phyloP scores from a whole-genome alignment of 257 asterid genomes.

The Jaltomata sinuosa region DNA sequence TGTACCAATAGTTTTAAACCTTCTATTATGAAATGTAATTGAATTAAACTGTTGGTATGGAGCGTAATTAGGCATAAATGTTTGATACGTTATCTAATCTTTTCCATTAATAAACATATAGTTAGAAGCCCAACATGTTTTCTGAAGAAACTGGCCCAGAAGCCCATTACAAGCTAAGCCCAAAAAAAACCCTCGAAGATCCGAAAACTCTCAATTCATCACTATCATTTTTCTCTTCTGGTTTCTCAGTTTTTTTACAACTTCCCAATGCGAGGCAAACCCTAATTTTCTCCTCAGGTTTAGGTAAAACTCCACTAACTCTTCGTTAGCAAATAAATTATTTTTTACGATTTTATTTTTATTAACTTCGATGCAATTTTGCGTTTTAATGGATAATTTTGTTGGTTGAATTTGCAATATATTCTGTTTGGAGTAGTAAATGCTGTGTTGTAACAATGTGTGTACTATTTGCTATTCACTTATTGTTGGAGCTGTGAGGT shows the following conservation, averaged over 20 bases:
- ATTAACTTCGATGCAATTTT: background rate
- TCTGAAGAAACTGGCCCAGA: background rate
- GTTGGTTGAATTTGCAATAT: background rate
- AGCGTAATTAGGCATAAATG: no score
- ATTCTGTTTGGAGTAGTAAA: background rate
- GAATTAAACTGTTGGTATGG: no score
- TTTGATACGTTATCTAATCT: no score
- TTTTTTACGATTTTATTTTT: background rate
- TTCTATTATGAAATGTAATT: no score
- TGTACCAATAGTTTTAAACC: no score
- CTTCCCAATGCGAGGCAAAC: background rate
- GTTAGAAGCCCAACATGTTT: background rate
- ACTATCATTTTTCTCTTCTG: background rate
- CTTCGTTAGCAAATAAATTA: background rate
- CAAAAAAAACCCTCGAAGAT: background rate
- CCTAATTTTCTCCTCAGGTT: background rate
- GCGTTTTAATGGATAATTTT: background rate
- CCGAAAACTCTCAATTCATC: background rate
- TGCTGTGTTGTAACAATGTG: background rate
- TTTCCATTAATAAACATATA: no score
- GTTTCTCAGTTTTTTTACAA: background rate
- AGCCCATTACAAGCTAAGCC: background rate
- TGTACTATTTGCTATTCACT: background rate
- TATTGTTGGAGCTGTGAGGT: background rate
- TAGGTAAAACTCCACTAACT: background rate